Evolutionary conservation across 768 basidiomycete species (phyloP), one percentile per base, ranked within the genome.

Genomic region (Postia placenta): DNA sequence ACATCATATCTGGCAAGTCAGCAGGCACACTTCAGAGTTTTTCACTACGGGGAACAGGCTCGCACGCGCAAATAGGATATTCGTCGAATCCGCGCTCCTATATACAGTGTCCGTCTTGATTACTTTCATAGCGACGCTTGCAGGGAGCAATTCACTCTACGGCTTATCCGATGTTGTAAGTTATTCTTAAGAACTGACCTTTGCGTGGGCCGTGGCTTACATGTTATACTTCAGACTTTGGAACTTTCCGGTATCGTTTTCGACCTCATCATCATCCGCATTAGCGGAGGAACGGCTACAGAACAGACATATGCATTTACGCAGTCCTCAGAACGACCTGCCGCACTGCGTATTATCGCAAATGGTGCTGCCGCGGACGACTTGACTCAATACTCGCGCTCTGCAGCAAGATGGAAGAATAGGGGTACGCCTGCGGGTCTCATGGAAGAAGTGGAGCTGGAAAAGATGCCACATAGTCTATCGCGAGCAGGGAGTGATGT

Each of bases 81-180:
- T 48, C 15, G 23, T 48, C 20, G 47, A 48, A 17, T 48, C 47
- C 12, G 47, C 37, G 5, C 38, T 48, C 7, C 24, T 48, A 22
- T 48, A 48, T 19, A 38, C 47, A 11, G 14, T 38, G 2, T 48
- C 36, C 9, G 47, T 48, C 27, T 9, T 17, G n/a, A 17, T 39
- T 3, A 35, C 17, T 7, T 23, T 45, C 25, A 20, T 45, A 11
- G 27, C 44, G 12, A 30, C 25, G 20, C 27, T 45, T 3, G 17
- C 33, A 5, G 27, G 27, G 4, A 45, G 24, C 28, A 45, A 33
- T 22, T 24, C 24, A 14, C 30, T 19, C n/a, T 45, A 45, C 30
- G 33, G 44, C 4, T 6, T 23, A 15, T 33, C 44, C 5, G 44
- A 36, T 27, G 27, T 45, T 11, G 44, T 45, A 36, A 45, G 44